Conservation (phyloP, 2,329 filamentous ascomycete species). For the Microdochium nivale region DNA sequence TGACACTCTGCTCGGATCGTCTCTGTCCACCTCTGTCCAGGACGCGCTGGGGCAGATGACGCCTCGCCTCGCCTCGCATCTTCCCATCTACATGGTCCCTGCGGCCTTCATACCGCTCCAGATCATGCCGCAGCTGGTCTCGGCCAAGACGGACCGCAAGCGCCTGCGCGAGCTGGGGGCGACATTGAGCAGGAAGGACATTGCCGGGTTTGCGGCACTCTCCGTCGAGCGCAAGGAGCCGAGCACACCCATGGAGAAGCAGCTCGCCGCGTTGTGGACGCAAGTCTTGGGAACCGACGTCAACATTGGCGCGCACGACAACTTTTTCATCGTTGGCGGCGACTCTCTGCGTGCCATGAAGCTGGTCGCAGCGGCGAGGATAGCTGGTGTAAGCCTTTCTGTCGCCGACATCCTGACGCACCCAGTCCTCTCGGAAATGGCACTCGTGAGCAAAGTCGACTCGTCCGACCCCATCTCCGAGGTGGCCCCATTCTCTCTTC, state of each 20-base stretch:
- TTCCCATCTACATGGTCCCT: slow-evolving; percentile 37
- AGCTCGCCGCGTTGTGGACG: slow-evolving; percentile 26
- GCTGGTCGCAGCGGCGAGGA: slow-evolving; percentile 33
- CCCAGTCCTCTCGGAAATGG: slow-evolving; percentile 35
- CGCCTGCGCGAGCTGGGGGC: slow-evolving; percentile 34
- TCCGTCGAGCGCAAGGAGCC: slow-evolving; percentile 24
- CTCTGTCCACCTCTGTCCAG: slow-evolving; percentile 13
- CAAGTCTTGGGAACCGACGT: slow-evolving; percentile 25
- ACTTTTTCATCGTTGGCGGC: slow-evolving; percentile 23
- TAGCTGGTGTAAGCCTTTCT: slow-evolving; percentile 27
- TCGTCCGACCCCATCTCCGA: slow-evolving; percentile 8
- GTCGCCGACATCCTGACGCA: slow-evolving; percentile 37
- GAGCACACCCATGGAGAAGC: slow-evolving; percentile 26
- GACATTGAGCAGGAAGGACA: slow-evolving; percentile 29
- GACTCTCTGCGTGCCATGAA: slow-evolving; percentile 45
- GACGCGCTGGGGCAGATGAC: slow-evolving; percentile 18
- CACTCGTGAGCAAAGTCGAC: slow-evolving; percentile 19
- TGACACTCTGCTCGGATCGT: slow-evolving; percentile 12
- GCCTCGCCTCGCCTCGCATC: slow-evolving; percentile 20
- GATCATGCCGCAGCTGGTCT: slow-evolving; percentile 37
- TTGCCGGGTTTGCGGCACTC: slow-evolving; percentile 23
- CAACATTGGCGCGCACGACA: slow-evolving; percentile 19
- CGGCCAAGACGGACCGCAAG: slow-evolving; percentile 41
- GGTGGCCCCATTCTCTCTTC: slow-evolving; percentile 29
- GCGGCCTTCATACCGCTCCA: slow-evolving; percentile 34